These are phyloP conservation scores for Carex cristatella DNA, from an alignment of 176 grass and related monocot species.

Conservation along the genomic window DNA sequence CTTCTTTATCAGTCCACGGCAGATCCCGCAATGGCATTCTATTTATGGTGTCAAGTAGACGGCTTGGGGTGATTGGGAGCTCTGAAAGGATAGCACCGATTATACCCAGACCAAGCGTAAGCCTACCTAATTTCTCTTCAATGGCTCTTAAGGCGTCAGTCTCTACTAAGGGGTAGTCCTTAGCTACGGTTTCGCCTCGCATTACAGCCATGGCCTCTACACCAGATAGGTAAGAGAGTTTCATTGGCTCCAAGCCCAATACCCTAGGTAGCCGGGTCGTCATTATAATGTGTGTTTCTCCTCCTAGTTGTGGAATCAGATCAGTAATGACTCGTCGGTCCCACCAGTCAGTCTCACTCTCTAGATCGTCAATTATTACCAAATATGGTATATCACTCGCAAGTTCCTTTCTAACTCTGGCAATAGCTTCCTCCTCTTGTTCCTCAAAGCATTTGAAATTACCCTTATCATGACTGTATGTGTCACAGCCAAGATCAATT, in stretches of 20 bases:
- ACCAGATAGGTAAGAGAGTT: constrained; percentile 89
- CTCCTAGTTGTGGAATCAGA: constrained; percentile 74
- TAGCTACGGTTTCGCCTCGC: constrained; percentile 58
- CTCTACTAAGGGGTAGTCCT: constrained; percentile 69
- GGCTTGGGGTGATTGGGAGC: constrained; percentile 80
- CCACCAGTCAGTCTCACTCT: constrained; percentile 98
- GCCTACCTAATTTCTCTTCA: constrained; percentile 85
- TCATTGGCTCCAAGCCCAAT: constrained; percentile 91
- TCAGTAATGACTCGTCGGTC: constrained; percentile 66
- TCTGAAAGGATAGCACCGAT: constrained; percentile 87
- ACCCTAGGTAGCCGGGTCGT: constrained; percentile 66
- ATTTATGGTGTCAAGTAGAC: constrained; percentile 92
- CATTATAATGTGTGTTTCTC: constrained; percentile 91
- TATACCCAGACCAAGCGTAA: constrained; percentile 72
- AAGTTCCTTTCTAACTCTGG: constrained; percentile 73
- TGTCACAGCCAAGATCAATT: constrained; percentile 55
- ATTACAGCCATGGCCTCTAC: constrained; percentile 85
- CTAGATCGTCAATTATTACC: constrained; percentile 94
- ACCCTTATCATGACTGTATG: constrained; percentile 63
- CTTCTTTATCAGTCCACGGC: constrained; percentile 54
- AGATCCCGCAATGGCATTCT: constrained; percentile 62
- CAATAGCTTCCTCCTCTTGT: constrained; percentile 89
- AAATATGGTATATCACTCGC: constrained; percentile 76
- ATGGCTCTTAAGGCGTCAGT: constrained; percentile 78
- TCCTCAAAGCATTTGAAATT: constrained; percentile 85